Conservation (phyloP, 2,329 filamentous ascomycete genomes). For the Neofusicoccum laricinum region DNA sequence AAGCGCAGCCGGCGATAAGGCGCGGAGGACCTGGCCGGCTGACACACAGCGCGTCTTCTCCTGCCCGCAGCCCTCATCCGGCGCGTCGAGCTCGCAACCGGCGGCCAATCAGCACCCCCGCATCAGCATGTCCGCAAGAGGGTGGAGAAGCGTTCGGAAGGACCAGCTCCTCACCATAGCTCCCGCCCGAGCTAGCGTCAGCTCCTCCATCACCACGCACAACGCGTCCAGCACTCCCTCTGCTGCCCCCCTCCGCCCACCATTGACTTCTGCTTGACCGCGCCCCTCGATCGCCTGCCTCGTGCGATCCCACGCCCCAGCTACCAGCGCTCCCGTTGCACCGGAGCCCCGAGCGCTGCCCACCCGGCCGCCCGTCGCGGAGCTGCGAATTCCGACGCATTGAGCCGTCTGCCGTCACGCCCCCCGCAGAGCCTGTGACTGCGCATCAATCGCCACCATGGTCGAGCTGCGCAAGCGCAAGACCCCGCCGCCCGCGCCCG, state of each 20-base stretch:
- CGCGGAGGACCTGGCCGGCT: neutral
- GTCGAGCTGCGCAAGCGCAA: slow-evolving; percentile 65
- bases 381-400: neutral
- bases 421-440: neutral
- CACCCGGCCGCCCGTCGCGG: neutral
- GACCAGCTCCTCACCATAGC: slow-evolving; percentile 4
- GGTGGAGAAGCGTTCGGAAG: slow-evolving; percentile 4
- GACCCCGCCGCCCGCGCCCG: slow-evolving; percentile 50
- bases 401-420: neutral
- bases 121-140: no score
- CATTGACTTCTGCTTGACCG: neutral
- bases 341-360: neutral
- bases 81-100: neutral
- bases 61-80: neutral
- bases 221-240: neutral
- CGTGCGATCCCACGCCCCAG: neutral
- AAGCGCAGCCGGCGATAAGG: neutral
- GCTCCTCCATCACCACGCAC: neutral
- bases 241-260: neutral
- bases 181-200: neutral
- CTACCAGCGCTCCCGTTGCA: neutral
- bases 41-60: neutral
- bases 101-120: neutral
- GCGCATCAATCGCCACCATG: slow-evolving; percentile 29
- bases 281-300: neutral